phyloP scores from a whole-genome alignment of 495 filamentous ascomycete species.

The Podospora australis region DNA sequence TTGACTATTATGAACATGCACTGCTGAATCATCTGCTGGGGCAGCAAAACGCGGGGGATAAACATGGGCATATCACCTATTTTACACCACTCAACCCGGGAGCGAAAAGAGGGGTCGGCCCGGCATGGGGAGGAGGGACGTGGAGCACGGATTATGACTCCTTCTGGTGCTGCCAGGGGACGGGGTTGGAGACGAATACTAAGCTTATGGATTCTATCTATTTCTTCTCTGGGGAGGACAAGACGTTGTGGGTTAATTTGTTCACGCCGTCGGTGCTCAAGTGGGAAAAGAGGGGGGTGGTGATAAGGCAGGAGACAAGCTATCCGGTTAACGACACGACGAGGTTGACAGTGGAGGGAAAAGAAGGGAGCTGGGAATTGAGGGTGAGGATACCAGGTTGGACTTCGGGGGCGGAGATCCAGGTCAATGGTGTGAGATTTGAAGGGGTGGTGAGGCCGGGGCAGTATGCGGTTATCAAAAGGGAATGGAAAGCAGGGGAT shows the following conservation, averaged over 20 bases:
- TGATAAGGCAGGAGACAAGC: slow-evolving; percentile 23
- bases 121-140: slow-evolving; percentile 18
- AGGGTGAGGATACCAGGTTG: slow-evolving; percentile 30
- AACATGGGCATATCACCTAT: slow-evolving; percentile 35
- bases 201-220: slow-evolving; percentile 20
- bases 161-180: slow-evolving; percentile 23
- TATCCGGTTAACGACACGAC: slow-evolving; percentile 26
- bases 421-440: slow-evolving; percentile 23
- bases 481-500: slow-evolving; percentile 29
- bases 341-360: slow-evolving; percentile 15
- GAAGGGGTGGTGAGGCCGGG: slow-evolving; percentile 17
- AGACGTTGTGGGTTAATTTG: slow-evolving; percentile 29
- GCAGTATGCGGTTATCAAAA: slow-evolving; percentile 22
- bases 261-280: slow-evolving; percentile 28
- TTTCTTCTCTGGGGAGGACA: slow-evolving; percentile 6
- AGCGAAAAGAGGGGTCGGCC: slow-evolving; percentile 17
- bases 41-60: slow-evolving; percentile 23
- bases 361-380: slow-evolving; percentile 17
- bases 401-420: slow-evolving; percentile 21
- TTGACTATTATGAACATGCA: slow-evolving; percentile 36
- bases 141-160: slow-evolving; percentile 20
- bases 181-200: slow-evolving; percentile 17
- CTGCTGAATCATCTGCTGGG: slow-evolving; percentile 34
- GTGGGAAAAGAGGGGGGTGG: slow-evolving; percentile 22
- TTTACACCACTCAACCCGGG: slow-evolving; percentile 32